These are phyloP conservation scores for Xylaria sp. DNA, from an alignment of 2,329 filamentous ascomycete genomes.

Conservation along the genomic window DNA sequence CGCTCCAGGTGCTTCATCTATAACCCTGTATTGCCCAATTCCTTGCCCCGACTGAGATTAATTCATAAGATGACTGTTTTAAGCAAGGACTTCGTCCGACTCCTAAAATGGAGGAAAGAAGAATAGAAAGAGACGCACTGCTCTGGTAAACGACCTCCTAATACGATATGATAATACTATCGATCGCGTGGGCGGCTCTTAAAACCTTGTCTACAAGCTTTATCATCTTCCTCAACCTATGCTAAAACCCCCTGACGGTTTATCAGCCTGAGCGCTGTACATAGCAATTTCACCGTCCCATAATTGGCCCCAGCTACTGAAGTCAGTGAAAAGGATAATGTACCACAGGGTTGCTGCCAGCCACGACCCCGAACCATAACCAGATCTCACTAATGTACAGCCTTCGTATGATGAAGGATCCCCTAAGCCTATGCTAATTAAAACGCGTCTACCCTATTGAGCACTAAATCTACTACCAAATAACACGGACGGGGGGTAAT, in stretches of 20 bases:
- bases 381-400: constrained; percentile 25
- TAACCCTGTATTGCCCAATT: too few species aligned
- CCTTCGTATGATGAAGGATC: background rate
- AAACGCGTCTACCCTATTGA: background rate
- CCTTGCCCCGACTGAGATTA: too few species aligned
- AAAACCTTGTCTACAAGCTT: background rate
- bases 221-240: background rate
- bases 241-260: background rate
- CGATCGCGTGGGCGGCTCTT: background rate
- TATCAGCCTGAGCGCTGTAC: background rate
- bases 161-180: too few species aligned
- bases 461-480: background rate
- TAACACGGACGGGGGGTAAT: constrained; percentile 40
- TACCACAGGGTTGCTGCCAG: background rate
- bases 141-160: too few species aligned
- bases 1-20: background rate
- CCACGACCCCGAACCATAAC: background rate
- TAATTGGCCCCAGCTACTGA: background rate
- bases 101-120: too few species aligned
- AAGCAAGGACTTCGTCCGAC: too few species aligned
- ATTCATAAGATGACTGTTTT: too few species aligned
- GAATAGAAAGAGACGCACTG: too few species aligned
- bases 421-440: background rate
- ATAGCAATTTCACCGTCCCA: background rate
- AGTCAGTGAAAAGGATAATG: constrained; percentile 1